These are phyloP conservation scores for Corymbia maculata DNA, from an alignment of 345 rosid species.

Conservation along the genomic window DNA sequence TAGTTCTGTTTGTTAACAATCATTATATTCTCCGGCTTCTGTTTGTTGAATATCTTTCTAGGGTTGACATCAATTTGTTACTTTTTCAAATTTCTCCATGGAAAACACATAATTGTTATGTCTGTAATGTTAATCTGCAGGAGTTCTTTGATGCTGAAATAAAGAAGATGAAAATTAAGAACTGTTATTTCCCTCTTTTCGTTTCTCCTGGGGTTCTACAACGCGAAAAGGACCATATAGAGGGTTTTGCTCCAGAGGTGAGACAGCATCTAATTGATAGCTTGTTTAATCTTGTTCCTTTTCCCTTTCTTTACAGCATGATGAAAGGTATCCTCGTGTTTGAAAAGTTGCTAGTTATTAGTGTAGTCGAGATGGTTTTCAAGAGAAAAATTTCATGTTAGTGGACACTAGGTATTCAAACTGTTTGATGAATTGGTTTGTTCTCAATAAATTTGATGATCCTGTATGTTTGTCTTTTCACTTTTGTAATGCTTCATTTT, in stretches of 20 bases:
- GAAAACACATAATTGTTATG: background rate
- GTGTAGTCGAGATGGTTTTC: background rate
- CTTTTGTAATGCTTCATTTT: background rate
- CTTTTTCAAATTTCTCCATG: background rate
- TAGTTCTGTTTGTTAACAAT: background rate
- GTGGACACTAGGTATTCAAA: background rate
- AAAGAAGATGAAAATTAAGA: slow-evolving; percentile 88
- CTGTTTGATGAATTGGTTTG: background rate
- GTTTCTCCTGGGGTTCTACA: slow-evolving; percentile 79
- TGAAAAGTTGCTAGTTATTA: background rate
- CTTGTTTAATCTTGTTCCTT: background rate
- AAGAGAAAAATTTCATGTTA: background rate
- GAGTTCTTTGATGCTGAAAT: slow-evolving; percentile 83
- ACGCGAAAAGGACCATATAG: slow-evolving; percentile 90
- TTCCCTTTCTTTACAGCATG: background rate
- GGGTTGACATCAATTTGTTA: background rate
- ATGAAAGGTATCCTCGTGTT: background rate
- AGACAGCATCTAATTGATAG: background rate
- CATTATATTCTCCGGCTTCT: background rate
- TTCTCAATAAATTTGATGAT: background rate
- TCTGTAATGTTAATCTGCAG: slow-evolving; percentile 18
- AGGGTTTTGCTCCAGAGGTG: slow-evolving; percentile 99
- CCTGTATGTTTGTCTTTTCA: background rate
- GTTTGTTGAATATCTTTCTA: background rate
- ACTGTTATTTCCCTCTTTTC: slow-evolving; percentile 94